These are phyloP conservation scores for Curvularia lunata DNA, from an alignment of 2,329 filamentous ascomycete genomes.

Conservation along the genomic window DNA sequence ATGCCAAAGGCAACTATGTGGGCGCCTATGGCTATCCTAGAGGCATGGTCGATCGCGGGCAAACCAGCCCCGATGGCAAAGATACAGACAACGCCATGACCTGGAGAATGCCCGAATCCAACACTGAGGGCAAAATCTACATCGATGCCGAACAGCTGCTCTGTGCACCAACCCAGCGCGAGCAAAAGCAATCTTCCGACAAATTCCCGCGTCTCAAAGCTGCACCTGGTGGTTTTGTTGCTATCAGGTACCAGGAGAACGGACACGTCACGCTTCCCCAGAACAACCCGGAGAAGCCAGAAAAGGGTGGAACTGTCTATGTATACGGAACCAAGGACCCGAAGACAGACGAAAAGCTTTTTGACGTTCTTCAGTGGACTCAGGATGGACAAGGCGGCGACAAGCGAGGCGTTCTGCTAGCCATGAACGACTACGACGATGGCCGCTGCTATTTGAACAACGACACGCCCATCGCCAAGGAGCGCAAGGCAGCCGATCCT, in stretches of 20 bases:
- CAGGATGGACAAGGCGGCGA: constrained; percentile 81
- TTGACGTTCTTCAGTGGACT: constrained; percentile 80
- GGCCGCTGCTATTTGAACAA: constrained; percentile 87
- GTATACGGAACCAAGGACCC: constrained; percentile 58
- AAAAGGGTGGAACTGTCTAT: constrained; percentile 55
- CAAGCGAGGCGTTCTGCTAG: constrained; percentile 74
- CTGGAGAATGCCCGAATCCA: constrained; percentile 58
- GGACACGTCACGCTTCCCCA: constrained; percentile 56
- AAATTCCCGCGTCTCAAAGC: constrained; percentile 68
- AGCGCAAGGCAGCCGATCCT: constrained; percentile 53
- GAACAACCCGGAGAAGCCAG: constrained; percentile 51
- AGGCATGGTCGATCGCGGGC: constrained; percentile 66
- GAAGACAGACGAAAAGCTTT: constrained; percentile 62
- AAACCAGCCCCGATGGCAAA: constrained; percentile 51
- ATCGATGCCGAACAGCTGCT: constrained; percentile 63
- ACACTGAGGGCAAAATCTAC: constrained; percentile 51
- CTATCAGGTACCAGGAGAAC: constrained; percentile 60
- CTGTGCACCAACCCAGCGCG: constrained; percentile 68
- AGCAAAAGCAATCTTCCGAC: constrained; percentile 57
- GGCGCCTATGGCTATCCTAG: constrained; percentile 77
- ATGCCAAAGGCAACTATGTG: constrained; percentile 74
- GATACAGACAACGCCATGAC: constrained; percentile 64
- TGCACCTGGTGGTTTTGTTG: constrained; percentile 55
- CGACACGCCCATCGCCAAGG: constrained; percentile 59
- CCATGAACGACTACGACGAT: constrained; percentile 84